Conservation (phyloP, 495 filamentous ascomycete species). For the Polyplosphaeria fusca region DNA sequence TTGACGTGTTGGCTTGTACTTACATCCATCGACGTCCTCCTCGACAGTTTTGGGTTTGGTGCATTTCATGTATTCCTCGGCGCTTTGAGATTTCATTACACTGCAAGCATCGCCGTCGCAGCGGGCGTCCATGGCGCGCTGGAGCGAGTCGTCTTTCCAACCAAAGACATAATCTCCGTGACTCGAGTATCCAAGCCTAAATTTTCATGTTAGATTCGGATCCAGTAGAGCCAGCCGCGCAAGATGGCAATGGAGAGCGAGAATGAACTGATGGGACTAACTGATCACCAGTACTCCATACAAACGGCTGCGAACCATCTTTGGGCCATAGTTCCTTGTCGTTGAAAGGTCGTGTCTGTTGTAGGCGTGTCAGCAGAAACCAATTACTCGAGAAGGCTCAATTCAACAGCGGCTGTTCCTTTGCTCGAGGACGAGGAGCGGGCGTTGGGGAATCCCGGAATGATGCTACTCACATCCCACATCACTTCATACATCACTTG, state of each 20-base stretch:
- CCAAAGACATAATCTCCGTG: constrained; percentile 48
- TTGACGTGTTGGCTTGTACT: no score
- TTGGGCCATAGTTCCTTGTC: constrained; percentile 40
- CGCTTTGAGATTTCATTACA: constrained; percentile 46
- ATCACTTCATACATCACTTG: constrained; percentile 32
- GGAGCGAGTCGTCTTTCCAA: constrained; percentile 31
- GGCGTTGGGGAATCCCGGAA: no score
- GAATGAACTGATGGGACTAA: constrained; percentile 27
- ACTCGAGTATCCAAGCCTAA: constrained; percentile 30
- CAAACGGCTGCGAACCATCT: constrained; percentile 45
- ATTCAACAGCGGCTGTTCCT: no score
- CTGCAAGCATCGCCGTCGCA: constrained; percentile 47
- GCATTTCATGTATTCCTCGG: constrained; percentile 47
- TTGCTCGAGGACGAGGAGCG: no score
- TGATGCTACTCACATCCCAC: constrained; percentile 29
- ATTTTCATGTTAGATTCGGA: neutral
- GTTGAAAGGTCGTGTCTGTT: constrained; percentile 39
- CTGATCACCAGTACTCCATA: constrained; percentile 47
- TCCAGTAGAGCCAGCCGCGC: no score
- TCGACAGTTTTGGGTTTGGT: constrained; percentile 43
- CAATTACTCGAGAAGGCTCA: no score
- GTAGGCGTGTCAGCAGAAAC: no score
- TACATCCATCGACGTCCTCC: constrained; percentile 51
- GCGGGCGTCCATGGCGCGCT: constrained; percentile 43
- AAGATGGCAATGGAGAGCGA: neutral